Evolutionary conservation across 768 basidiomycete genomes (phyloP).

Genomic region (Exsudoporus frostii): DNA sequence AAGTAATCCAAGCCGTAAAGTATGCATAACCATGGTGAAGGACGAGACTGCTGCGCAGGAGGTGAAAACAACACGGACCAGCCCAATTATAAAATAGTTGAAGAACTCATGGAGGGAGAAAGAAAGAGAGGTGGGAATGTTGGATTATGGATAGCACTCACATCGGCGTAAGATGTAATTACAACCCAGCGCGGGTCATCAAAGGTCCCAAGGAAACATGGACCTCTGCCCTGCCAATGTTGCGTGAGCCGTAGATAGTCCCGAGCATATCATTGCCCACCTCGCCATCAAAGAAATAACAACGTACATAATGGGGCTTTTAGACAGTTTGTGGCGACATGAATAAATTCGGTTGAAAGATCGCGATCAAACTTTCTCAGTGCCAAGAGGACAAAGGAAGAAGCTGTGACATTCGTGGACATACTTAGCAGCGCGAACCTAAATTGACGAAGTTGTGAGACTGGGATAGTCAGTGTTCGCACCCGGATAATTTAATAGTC

Average conservation of each 20-base stretch:
- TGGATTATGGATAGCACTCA: neutral
- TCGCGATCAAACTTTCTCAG: neutral
- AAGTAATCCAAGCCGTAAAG: constrained; percentile 6
- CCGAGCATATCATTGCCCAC: neutral
- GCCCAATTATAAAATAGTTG: constrained; percentile 6
- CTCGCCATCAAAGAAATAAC: neutral
- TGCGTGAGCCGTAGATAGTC: neutral
- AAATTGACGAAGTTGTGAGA: neutral
- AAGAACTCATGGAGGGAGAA: constrained; percentile 1
- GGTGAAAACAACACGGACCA: neutral
- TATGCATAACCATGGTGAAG: constrained; percentile 7
- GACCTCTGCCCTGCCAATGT: neutral
- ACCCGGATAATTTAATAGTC: neutral
- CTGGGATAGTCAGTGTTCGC: neutral
- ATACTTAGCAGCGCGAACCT: neutral
- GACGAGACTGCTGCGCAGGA: constrained; percentile 1
- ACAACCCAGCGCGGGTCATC: neutral
- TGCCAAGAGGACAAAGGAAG: neutral
- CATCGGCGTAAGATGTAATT: constrained; percentile 8
- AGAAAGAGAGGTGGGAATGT: constrained; percentile 3
- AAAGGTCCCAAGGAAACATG: neutral
- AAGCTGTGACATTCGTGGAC: neutral
- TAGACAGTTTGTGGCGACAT: neutral
- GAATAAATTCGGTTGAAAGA: neutral
- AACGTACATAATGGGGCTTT: neutral